Evolutionary conservation across 2,329 filamentous ascomycete species (phyloP).

Genomic region (Coleophoma crateriformis): DNA sequence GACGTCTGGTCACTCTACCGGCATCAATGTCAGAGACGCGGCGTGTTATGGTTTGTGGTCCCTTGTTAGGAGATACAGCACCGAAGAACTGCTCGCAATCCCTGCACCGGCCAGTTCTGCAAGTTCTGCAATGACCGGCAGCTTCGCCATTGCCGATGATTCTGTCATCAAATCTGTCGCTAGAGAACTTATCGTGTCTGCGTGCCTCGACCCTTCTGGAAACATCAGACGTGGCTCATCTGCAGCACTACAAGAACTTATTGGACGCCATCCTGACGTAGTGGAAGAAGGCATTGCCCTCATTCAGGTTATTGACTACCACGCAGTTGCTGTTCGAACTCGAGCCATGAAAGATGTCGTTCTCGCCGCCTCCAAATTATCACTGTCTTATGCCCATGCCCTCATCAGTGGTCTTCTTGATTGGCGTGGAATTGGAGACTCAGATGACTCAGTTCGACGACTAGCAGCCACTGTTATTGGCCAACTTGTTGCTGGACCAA

Average conservation of each 20-base stretch:
- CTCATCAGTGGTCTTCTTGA: conserved; percentile 66
- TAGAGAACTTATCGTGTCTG: conserved; percentile 73
- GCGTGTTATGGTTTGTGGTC: conserved; percentile 97
- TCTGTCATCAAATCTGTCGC: conserved; percentile 73
- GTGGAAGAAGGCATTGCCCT: conserved; percentile 76
- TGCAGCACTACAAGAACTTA: conserved; percentile 87
- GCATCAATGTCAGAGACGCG: conserved; percentile 88
- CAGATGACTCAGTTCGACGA: conserved; percentile 68
- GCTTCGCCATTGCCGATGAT: conserved; percentile 25
- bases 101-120: conserved; percentile 40
- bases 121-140: conserved; percentile 1
- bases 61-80: conserved; percentile 79
- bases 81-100: conserved; percentile 59
- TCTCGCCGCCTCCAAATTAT: conserved; percentile 60
- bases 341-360: conserved; percentile 78
- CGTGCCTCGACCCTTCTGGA: conserved; percentile 81
- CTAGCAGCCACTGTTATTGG: conserved; percentile 68
- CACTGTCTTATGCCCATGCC: conserved; percentile 59
- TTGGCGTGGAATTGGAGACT: conserved; percentile 85
- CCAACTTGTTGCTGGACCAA: conserved; percentile 31
- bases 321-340: conserved; percentile 81
- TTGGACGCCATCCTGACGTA: conserved; percentile 86
- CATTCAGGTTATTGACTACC: conserved; percentile 89
- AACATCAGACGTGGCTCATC: conserved; percentile 92
- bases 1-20: conserved; percentile 76